These are phyloP conservation scores for Rutstroemia sp. DNA, from an alignment of 2,329 filamentous ascomycete genomes.

Conservation along the genomic window DNA sequence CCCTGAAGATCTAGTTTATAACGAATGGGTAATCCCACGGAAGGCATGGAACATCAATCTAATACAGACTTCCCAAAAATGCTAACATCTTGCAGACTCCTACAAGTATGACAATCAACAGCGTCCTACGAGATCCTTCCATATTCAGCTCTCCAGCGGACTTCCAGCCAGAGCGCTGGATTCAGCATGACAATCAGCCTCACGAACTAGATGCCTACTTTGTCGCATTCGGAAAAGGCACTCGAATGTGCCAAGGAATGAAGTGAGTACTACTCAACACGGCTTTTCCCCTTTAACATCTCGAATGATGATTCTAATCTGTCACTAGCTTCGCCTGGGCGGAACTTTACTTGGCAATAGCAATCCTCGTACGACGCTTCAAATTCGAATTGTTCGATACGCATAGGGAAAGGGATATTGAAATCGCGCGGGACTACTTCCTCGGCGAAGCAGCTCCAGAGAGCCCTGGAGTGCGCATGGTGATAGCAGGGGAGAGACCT, in stretches of 20 bases:
- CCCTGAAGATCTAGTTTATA: constrained; percentile 4
- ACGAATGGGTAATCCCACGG: constrained; percentile 11
- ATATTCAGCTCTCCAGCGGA: constrained; percentile 7
- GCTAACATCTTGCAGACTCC: constrained; percentile 5
- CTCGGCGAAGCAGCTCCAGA: constrained; percentile 1
- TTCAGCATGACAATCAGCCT: neutral
- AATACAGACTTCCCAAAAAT: neutral
- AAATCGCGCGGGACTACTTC: constrained; percentile 7
- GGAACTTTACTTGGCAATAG: constrained; percentile 11
- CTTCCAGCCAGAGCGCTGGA: constrained; percentile 10
- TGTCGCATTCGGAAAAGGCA: constrained; percentile 36
- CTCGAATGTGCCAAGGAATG: constrained; percentile 34
- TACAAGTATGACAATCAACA: constrained; percentile 11
- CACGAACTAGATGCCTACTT: constrained; percentile 22
- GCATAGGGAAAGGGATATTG: constrained; percentile 7
- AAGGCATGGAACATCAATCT: neutral
- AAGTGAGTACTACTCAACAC: constrained; percentile 2
- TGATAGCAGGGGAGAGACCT: neutral
- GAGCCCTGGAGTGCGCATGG: constrained; percentile 5
- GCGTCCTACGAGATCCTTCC: constrained; percentile 4
- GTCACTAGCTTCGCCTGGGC: constrained; percentile 12
- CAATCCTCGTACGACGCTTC: constrained; percentile 9
- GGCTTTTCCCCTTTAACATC: too few species aligned
- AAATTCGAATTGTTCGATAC: constrained; percentile 12
- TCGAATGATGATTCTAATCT: neutral